These are phyloP conservation scores for Metschnikowia shivogae DNA, from an alignment of 805 yeast genomes.

Conservation along the genomic window DNA sequence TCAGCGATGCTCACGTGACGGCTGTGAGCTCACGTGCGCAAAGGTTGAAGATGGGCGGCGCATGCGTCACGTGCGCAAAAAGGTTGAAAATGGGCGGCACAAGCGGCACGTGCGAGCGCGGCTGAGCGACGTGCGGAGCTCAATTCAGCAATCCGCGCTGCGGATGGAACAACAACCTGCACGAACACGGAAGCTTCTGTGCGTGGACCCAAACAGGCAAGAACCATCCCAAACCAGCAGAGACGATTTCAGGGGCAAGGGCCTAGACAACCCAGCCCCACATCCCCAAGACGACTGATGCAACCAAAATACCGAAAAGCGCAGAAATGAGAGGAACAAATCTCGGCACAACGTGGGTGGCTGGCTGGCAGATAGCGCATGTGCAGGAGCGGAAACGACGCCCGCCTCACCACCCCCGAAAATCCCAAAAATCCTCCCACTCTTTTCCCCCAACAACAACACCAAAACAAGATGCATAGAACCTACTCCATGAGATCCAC, in stretches of 20 bases:
- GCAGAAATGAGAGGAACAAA: neutral
- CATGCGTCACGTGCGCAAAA: too few relatives aligned
- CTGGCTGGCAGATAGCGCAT: conserved; percentile 8
- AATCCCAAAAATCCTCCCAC: neutral
- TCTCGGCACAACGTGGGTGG: neutral
- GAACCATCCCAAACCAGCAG: neutral
- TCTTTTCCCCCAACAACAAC: neutral
- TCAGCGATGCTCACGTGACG: too few relatives aligned
- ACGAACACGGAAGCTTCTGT: neutral
- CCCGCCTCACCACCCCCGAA: conserved; percentile 4
- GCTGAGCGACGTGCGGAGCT: too few relatives aligned
- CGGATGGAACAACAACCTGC: neutral
- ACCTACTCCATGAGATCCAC: conserved; percentile 93
- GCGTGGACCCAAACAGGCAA: conserved; percentile 1
- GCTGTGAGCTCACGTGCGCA: too few relatives aligned
- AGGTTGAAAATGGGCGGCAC: too few relatives aligned
- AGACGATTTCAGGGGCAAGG: neutral
- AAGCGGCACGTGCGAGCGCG: too few relatives aligned
- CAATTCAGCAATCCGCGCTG: neutral
- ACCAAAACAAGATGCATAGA: conserved; percentile 75
- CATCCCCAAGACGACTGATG: neutral
- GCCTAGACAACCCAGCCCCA: neutral
- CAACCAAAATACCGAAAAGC: neutral
- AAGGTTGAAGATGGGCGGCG: too few relatives aligned
- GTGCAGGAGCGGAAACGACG: conserved; percentile 4